Evolutionary conservation across 495 filamentous ascomycete species (phyloP).

Genomic region (Viridothelium virens): DNA sequence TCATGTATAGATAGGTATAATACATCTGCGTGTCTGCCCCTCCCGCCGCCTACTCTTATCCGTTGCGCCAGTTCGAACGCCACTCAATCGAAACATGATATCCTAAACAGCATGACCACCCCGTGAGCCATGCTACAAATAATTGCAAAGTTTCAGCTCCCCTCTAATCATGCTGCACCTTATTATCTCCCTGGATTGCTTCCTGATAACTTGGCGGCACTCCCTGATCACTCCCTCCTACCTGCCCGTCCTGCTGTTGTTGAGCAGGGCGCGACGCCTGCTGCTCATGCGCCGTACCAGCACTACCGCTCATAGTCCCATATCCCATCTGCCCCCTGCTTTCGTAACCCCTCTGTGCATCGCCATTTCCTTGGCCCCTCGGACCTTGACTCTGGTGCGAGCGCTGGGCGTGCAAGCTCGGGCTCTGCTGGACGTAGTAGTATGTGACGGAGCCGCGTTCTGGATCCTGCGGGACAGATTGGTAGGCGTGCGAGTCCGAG

Average conservation of each 20-base stretch:
- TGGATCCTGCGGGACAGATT: slow-evolving; percentile 43
- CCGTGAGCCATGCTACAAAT: not conserved
- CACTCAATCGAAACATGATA: too few relatives aligned
- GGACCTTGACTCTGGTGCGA: slow-evolving; percentile 6
- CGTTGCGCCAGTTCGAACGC: too few relatives aligned
- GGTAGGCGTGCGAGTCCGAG: slow-evolving; percentile 53
- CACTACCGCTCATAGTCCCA: slow-evolving; percentile 26
- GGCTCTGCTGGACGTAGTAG: slow-evolving; percentile 40
- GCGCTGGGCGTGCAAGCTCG: slow-evolving; percentile 14
- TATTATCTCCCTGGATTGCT: slow-evolving; percentile 79
- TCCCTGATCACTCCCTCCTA: slow-evolving; percentile 25
- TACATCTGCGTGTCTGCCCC: too few relatives aligned
- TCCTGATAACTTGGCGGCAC: slow-evolving; percentile 75
- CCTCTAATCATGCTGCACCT: slow-evolving; percentile 53
- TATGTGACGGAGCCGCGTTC: slow-evolving; percentile 41
- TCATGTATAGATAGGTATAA: too few relatives aligned
- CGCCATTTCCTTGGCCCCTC: slow-evolving; percentile 3
- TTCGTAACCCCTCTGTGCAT: not conserved
- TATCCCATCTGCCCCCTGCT: slow-evolving; percentile 21
- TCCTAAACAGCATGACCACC: not conserved
- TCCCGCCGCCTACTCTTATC: too few relatives aligned
- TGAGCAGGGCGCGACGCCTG: slow-evolving; percentile 26
- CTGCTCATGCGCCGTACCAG: too few relatives aligned
- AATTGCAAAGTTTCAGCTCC: not conserved
- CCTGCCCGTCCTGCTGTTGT: slow-evolving; percentile 26